These are phyloP conservation scores for Laetiporus sulphureus DNA, from an alignment of 1,284 basidiomycete species.

Conservation along the genomic window DNA sequence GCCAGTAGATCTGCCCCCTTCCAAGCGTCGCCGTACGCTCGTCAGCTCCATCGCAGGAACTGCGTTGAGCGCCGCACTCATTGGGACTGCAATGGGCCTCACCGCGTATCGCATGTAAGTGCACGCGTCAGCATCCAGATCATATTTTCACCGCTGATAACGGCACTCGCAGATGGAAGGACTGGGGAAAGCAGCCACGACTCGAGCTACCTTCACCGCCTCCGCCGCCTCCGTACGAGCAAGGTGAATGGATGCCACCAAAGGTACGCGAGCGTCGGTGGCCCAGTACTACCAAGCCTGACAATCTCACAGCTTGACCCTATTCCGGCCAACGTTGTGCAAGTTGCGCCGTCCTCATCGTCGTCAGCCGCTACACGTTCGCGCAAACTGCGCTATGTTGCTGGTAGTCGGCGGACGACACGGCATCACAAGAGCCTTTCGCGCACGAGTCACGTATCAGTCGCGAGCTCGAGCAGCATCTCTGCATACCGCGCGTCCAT, in stretches of 20 bases:
- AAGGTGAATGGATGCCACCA: conserved; percentile 47
- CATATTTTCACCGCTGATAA: conserved; percentile 6
- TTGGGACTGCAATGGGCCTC: conserved; percentile 75
- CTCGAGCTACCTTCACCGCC: too few species aligned
- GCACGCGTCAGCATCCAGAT: background rate
- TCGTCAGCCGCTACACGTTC: conserved; percentile 23
- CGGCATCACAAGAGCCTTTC: conserved; percentile 30
- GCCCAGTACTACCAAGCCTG: background rate
- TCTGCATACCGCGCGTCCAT: conserved; percentile 14
- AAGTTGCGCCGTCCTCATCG: too few species aligned
- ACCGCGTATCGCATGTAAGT: conserved; percentile 78
- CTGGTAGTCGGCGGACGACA: conserved; percentile 25
- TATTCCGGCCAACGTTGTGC: too few species aligned
- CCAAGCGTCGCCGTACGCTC: conserved; percentile 59
- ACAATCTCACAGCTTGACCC: conserved; percentile 8
- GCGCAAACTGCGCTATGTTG: conserved; percentile 22
- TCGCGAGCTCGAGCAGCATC: conserved; percentile 19
- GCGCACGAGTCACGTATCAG: conserved; percentile 16
- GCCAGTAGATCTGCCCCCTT: conserved; percentile 45
- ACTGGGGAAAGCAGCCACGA: conserved; percentile 50
- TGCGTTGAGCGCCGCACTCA: conserved; percentile 72
- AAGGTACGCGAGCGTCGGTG: conserved; percentile 15
- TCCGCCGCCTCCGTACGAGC: conserved; percentile 62
- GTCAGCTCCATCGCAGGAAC: conserved; percentile 74
- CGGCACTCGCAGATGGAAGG: conserved; percentile 45